Conservation (phyloP, 1,139 yeast genomes). For the Kodamaea plutei region DNA sequence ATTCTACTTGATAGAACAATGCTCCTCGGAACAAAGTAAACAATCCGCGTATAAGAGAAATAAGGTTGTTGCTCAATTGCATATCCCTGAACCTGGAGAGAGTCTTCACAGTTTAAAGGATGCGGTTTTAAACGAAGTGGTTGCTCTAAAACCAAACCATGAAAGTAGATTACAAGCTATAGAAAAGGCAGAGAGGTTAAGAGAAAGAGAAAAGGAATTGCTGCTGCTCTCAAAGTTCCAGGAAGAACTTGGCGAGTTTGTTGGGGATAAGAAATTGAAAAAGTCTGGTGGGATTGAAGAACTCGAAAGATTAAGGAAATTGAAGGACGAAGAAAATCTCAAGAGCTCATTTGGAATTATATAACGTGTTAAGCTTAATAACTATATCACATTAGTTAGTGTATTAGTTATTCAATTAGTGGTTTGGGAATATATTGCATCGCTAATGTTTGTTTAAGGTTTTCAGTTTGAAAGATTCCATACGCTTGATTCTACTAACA, state of each 20-base stretch:
- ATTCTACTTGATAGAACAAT: constrained; percentile 72
- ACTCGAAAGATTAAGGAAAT: constrained; percentile 62
- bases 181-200: constrained; percentile 74
- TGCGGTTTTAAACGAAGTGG: constrained; percentile 77
- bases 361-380: no score
- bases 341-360: constrained; percentile 41
- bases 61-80: constrained; percentile 36
- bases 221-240: constrained; percentile 63
- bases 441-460: no score
- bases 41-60: constrained; percentile 28
- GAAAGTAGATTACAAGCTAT: constrained; percentile 84
- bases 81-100: constrained; percentile 64
- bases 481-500: no score
- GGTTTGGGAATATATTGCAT: no score
- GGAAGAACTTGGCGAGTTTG: constrained; percentile 85
- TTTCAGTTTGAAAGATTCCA: no score
- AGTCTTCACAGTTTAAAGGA: constrained; percentile 66
- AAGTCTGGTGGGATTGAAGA: constrained; percentile 89
- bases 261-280: constrained; percentile 68
- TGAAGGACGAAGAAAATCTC: constrained; percentile 66
- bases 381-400: no score
- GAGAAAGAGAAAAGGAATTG: constrained; percentile 67
- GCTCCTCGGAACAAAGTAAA: constrained; percentile 69
- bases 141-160: constrained; percentile 77
- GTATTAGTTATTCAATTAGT: no score